Evolutionary conservation across 2,329 filamentous ascomycete species (phyloP).

Genomic region (Stagonosporopsis rhizophila): DNA sequence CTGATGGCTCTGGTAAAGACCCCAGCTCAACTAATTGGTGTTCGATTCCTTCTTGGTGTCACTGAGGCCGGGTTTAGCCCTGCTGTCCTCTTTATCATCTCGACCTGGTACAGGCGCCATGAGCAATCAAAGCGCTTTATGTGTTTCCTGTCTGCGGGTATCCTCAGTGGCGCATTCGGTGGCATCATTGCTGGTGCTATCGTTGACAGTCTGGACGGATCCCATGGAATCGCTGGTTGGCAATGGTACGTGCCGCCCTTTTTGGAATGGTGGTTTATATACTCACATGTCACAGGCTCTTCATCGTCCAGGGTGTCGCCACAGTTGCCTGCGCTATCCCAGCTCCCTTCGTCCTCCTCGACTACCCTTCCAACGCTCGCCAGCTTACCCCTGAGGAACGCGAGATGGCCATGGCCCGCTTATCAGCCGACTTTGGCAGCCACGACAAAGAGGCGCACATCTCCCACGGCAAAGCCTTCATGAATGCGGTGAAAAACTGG

Average conservation of each 20-base stretch:
- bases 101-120: slow-evolving; percentile 34
- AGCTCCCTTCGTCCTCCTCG: slow-evolving; percentile 34
- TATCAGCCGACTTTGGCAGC: slow-evolving; percentile 30
- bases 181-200: slow-evolving; percentile 34
- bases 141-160: slow-evolving; percentile 32
- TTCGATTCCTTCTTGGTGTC: slow-evolving; percentile 34
- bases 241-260: slow-evolving; percentile 20
- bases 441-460: slow-evolving; percentile 26
- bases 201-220: slow-evolving; percentile 26
- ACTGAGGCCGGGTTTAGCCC: slow-evolving; percentile 36
- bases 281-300: slow-evolving; percentile 21
- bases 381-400: slow-evolving; percentile 55
- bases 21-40: slow-evolving; percentile 29
- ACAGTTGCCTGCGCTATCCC: slow-evolving; percentile 30
- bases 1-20: slow-evolving; percentile 30
- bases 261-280: neutral
- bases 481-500: slow-evolving; percentile 32
- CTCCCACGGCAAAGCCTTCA: slow-evolving; percentile 27
- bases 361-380: slow-evolving; percentile 45
- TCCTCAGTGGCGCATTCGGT: slow-evolving; percentile 32
- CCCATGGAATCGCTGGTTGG: slow-evolving; percentile 31
- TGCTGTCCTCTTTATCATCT: slow-evolving; percentile 35
- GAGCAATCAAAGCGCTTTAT: slow-evolving; percentile 39
- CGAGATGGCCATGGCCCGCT: slow-evolving; percentile 39
- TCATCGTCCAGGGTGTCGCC: slow-evolving; percentile 36